Evolutionary conservation across 495 filamentous ascomycete species (phyloP), one percentile per base, ranked within the genome.

Genomic region (Hypomontagnella submonticulosa): DNA sequence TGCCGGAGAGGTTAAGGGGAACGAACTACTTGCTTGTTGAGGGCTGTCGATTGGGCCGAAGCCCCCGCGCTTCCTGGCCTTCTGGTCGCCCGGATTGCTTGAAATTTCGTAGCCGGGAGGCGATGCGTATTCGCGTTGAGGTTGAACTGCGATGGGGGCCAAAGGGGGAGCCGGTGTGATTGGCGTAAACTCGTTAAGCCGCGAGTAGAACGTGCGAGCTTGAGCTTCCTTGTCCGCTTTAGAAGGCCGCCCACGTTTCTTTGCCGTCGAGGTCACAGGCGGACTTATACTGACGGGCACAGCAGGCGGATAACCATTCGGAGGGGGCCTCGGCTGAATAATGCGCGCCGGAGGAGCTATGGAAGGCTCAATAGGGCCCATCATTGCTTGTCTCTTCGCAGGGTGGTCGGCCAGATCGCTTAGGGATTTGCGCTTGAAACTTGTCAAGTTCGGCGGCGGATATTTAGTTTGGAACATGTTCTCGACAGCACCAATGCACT

Each of bases 361-460:
- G 44, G 69, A 32, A 44, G 72, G 58, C 27, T 75, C 70, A 60
- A 72, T 61, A 30, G 72, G 67, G 27, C 62, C 55, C 58, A 70
- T 69, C 57, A 78, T 62, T 19, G 78, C 78, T 58, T 76, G 79
- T 56, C 75, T 75, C 59, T 81, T 82, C 34, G 75, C 42, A 23
- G 63, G 68, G 36, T 76, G 72, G 12, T 81, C 80, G 71, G 47
- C 66, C n/a, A 78, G 66, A 36, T 81, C 78, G 71, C 73, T 69
- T 37, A 77, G 56, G 41, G 80, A 80, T 38, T 76, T 79, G 58
- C 79, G 80, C 72, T 82, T 82, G 53, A 76, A 51, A 37, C 63
- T 58, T n/a, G 71, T 72, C 54, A 77, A 70, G 59, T 70, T 66
- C 50, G 77, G 77, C 38, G 72, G 75, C 19, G 70, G 69, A 46